Base-by-base conservation (phyloP, 176 grass and related monocot genomes). In the bread wheat (Triticum aestivum) region DNA sequence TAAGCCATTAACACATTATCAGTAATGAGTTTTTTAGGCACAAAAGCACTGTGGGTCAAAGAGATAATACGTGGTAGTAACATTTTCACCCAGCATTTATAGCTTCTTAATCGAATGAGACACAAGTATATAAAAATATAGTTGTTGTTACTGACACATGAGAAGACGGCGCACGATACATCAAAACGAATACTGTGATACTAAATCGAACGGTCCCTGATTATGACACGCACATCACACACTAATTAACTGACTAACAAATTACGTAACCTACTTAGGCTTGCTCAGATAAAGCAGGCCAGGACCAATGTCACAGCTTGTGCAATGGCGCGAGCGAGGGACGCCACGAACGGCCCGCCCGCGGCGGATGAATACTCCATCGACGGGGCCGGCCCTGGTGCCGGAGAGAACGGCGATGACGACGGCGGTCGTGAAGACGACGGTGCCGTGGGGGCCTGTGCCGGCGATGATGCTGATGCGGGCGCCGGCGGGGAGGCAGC, bases 341-440 rank as follows among this genome's bases (percentile, higher is more conserved):
- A 5, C 26, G 45, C 11, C 59, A 51, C 1, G 5, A 66, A 27
- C 6, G 29, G 8, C 33, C 2, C n/a, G 0, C 10, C 2, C 0
- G 54, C 51, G 5, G 79, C 78, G 3, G 73, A 59, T 27, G 56
- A 69, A 37, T 33, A 24, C 8, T 78, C 20, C 23, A 20, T 37
- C 13, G 81, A 23, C 44, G 90, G 68, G 44, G 23, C 58, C 8
- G 92, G 75, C 5, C 82, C 44, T 1, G 82, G 81, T 3, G 17
- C 41, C 3, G 72, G 72, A 10, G 72, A 17, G 24, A 45, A 11
- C 17, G 15, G 17, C 3, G 87, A 20, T 5, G 77, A 18, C 26
- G n/a, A 4, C 21, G 32, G 33, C 42, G 63, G 1, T 13, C 8
- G 41, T 4, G 41, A 29, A 30, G 73, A 18, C 1, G 73, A 32